Percentiles rank a stretch among this genome's conserved stretches.
phyloP scores from a whole-genome alignment of 768 basidiomycete species.

The Auricularia cornea region DNA sequence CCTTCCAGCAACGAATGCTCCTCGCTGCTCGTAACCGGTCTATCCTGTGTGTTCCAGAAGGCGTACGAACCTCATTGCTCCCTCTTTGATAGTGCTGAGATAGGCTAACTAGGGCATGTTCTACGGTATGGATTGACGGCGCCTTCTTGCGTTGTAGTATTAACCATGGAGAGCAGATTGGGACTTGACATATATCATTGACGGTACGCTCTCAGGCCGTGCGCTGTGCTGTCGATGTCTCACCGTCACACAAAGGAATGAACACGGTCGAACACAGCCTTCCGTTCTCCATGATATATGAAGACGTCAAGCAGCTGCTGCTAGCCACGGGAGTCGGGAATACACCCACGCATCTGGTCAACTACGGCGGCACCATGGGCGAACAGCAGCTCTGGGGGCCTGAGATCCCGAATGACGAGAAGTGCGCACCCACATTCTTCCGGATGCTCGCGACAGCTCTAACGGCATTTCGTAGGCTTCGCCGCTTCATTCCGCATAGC shows the following conservation, averaged over 20 bases:
- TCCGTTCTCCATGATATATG: constrained; percentile 56
- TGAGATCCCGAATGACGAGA: constrained; percentile 56
- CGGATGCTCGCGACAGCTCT: background rate
- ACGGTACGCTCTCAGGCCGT: constrained; percentile 35
- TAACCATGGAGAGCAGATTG: constrained; percentile 52
- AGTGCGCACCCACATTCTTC: constrained; percentile 32
- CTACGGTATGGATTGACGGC: too few relatives aligned
- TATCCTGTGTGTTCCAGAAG: constrained; percentile 70
- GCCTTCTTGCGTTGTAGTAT: too few relatives aligned
- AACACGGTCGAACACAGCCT: constrained; percentile 67
- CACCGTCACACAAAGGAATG: constrained; percentile 41
- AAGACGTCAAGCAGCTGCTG: constrained; percentile 56
- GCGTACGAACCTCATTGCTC: constrained; percentile 33
- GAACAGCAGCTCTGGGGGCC: constrained; percentile 64
- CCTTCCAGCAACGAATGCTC: constrained; percentile 58
- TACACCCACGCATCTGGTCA: constrained; percentile 69
- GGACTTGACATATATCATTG: constrained; percentile 70
- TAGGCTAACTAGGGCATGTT: too few relatives aligned
- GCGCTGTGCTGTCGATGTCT: background rate
- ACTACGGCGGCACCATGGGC: constrained; percentile 65
- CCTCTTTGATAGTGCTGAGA: too few relatives aligned
- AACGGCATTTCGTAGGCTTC: constrained; percentile 34
- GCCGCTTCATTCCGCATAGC: constrained; percentile 57
- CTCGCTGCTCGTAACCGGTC: constrained; percentile 50
- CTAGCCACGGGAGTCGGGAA: constrained; percentile 60